phyloP scores from a whole-genome alignment of 805 yeast genomes.

The Kuraishia hungarica region DNA sequence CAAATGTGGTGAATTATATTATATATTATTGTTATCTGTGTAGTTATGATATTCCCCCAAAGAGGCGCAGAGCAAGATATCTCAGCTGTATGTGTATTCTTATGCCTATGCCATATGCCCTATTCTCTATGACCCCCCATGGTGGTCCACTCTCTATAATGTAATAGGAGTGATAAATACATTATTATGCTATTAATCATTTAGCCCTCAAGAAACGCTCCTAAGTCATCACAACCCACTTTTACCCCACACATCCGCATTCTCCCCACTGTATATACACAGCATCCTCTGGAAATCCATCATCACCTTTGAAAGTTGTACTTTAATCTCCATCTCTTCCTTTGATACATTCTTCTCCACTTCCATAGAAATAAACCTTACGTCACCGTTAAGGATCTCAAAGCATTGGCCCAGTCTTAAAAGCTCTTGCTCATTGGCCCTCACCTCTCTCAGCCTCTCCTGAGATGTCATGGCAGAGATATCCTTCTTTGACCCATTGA shows the following conservation, averaged over 20 bases:
- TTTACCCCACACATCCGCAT: constrained; percentile 1
- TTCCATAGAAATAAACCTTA: constrained; percentile 31
- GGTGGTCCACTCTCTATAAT: no score
- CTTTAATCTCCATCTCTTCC: constrained; percentile 26
- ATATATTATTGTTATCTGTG: no score
- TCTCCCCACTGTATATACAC: constrained; percentile 2
- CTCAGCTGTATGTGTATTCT: no score
- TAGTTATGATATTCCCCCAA: no score
- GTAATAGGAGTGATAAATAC: no score
- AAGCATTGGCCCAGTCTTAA: constrained; percentile 40
- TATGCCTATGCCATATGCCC: no score
- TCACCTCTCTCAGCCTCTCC: constrained; percentile 13
- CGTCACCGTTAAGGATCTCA: constrained; percentile 32
- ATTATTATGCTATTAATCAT: no score
- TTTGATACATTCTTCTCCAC: constrained; percentile 30
- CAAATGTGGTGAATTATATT: no score
- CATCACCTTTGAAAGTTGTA: constrained; percentile 29
- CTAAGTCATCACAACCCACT: not conserved
- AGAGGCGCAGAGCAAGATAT: no score
- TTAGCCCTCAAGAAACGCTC: no score
- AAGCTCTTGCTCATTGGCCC: constrained; percentile 24
- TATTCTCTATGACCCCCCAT: no score
- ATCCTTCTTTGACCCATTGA: constrained; percentile 10
- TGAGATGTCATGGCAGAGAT: constrained; percentile 11
- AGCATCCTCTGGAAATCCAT: constrained; percentile 23